These are phyloP conservation scores for Hortiboletus campestris DNA, from an alignment of 768 basidiomycete species.

Conservation along the genomic window DNA sequence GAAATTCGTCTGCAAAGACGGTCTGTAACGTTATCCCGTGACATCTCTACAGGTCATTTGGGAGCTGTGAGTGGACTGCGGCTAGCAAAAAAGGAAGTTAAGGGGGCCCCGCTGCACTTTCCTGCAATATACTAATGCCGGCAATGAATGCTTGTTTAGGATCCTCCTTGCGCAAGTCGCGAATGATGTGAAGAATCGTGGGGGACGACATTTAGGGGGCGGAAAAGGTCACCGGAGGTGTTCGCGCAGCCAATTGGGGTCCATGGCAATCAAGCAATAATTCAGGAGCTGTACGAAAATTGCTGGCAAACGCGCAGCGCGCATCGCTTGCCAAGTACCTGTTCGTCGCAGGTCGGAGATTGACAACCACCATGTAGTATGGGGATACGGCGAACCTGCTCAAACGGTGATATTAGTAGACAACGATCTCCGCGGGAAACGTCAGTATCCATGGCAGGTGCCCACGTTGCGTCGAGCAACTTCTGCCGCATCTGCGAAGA, in stretches of 20 bases:
- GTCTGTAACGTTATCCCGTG: conserved; percentile 13
- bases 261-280: neutral
- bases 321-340: neutral
- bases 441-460: conserved; percentile 28
- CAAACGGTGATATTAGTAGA: conserved; percentile 7
- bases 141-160: neutral
- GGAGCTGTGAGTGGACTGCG: conserved; percentile 1
- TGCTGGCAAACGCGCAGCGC: conserved; percentile 7
- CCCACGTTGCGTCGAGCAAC: conserved; percentile 25
- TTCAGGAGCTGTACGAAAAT: neutral
- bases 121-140: neutral
- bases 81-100: conserved; percentile 14
- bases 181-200: conserved; percentile 24
- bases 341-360: conserved; percentile 23
- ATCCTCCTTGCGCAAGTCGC: conserved; percentile 7
- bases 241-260: neutral
- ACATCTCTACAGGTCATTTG: conserved; percentile 5
- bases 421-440: conserved; percentile 31
- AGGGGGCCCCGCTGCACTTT: conserved; percentile 7
- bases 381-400: conserved; percentile 23
- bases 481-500: conserved; percentile 18
- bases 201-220: conserved; percentile 22
- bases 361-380: conserved; percentile 8
- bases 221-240: neutral
- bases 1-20: conserved; percentile 2